These are phyloP conservation scores for Nicotiana sylvestris DNA, from an alignment of 257 asterid species.

Conservation along the genomic window DNA sequence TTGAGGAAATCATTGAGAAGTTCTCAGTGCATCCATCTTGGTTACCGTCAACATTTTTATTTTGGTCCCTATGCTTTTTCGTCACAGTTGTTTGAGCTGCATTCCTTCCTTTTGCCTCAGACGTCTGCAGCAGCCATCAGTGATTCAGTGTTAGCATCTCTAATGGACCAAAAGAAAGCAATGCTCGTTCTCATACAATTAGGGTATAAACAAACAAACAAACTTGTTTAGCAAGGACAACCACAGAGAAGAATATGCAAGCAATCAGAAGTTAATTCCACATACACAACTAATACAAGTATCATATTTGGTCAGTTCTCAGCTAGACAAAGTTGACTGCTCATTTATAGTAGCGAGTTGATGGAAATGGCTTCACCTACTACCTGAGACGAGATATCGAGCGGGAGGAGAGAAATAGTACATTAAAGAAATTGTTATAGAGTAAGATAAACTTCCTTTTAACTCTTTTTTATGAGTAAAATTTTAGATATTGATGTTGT, in stretches of 20 bases:
- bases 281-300: neutral
- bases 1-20: slow-evolving; percentile 48
- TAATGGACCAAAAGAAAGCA: neutral
- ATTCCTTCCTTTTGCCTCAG: slow-evolving; percentile 44
- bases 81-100: slow-evolving; percentile 38
- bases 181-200: neutral
- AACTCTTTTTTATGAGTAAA: neutral
- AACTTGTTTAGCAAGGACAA: neutral
- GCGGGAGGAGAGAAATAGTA: neutral
- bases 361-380: neutral
- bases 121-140: slow-evolving; percentile 45
- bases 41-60: slow-evolving; percentile 26
- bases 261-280: neutral
- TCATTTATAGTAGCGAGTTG: neutral
- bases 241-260: neutral
- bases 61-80: slow-evolving; percentile 51
- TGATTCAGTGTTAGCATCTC: slow-evolving; percentile 20
- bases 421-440: neutral
- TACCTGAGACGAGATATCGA: neutral
- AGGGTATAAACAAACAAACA: neutral
- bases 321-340: neutral
- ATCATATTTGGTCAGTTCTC: neutral
- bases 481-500: slow-evolving; percentile 37
- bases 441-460: neutral
- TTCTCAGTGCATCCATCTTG: slow-evolving; percentile 48